A percentile compares a stretch with the other conserved stretches of the same genome.
phyloP scores from a whole-genome alignment of 768 basidiomycete genomes.

The Psilocybe cubensis region DNA sequence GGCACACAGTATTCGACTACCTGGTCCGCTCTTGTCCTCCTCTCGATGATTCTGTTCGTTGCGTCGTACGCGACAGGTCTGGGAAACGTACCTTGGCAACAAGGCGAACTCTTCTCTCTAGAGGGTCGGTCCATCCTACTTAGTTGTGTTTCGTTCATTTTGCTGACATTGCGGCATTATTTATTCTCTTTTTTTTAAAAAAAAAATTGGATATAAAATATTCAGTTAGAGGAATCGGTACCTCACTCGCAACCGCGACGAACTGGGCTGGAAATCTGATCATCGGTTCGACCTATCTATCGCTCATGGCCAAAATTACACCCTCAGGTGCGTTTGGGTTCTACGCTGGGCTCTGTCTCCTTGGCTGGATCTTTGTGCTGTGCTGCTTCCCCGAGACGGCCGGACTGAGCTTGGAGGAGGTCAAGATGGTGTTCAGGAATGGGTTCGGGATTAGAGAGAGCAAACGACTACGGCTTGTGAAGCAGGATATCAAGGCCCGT shows the following conservation, averaged over 20 bases:
- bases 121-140: conserved; percentile 49
- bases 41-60: conserved; percentile 85
- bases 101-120: conserved; percentile 81
- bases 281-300: conserved; percentile 80
- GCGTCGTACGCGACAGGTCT: conserved; percentile 81
- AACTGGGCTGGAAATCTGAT: conserved; percentile 82
- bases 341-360: conserved; percentile 72
- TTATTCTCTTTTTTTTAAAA: too few relatives aligned
- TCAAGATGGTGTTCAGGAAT: conserved; percentile 59
- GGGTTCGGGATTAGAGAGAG: conserved; percentile 71
- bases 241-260: conserved; percentile 72
- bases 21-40: conserved; percentile 72
- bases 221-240: conserved; percentile 75
- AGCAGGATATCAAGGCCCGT: conserved; percentile 42
- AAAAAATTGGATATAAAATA: too few relatives aligned
- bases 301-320: conserved; percentile 74
- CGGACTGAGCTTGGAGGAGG: conserved; percentile 72
- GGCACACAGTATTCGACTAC: conserved; percentile 58
- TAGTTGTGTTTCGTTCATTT: not conserved
- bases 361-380: conserved; percentile 71
- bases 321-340: conserved; percentile 79
- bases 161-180: too few relatives aligned
- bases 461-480: conserved; percentile 47
- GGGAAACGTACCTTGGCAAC: conserved; percentile 87
- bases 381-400: conserved; percentile 82